A percentile compares a stretch with the other conserved stretches of the same genome.
Evolutionary conservation across 129 eudicot species (phyloP).

Genomic region (Chrysanthemum makinoi): DNA sequence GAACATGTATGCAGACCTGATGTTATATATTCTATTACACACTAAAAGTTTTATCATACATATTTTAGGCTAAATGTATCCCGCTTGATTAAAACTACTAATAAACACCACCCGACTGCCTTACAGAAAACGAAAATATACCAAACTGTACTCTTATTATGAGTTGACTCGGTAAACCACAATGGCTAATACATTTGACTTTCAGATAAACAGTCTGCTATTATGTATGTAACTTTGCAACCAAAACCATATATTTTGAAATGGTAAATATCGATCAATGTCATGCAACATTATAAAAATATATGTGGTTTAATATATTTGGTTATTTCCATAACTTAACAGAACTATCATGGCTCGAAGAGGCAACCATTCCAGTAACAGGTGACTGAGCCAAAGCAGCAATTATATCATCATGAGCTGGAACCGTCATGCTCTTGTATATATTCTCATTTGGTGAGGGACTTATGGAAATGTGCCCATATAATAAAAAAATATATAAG

Average conservation of each 20-base stretch:
- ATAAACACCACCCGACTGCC: background rate
- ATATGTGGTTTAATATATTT: conserved; percentile 7
- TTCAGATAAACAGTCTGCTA: conserved; percentile 10
- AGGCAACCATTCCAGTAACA: conserved; percentile 87
- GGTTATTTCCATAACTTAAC: conserved; percentile 86
- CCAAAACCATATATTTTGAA: conserved; percentile 26
- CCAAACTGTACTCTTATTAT: conserved; percentile 1
- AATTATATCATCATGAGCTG: conserved; percentile 77
- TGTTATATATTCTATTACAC: too few relatives aligned
- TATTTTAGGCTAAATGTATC: too few relatives aligned
- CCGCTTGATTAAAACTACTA: background rate
- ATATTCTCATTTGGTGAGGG: too few relatives aligned
- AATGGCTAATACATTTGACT: conserved; percentile 19
- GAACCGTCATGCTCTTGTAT: conserved; percentile 89
- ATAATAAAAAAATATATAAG: too few relatives aligned
- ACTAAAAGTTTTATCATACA: too few relatives aligned
- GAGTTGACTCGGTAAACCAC: conserved; percentile 17
- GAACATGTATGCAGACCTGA: too few relatives aligned
- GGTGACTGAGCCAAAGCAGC: conserved; percentile 87
- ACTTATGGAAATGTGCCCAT: too few relatives aligned
- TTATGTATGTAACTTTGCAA: conserved; percentile 9
- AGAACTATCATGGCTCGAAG: conserved; percentile 83
- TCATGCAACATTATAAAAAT: background rate
- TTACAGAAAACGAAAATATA: background rate
- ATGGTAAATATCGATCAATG: conserved; percentile 1